A percentile compares a stretch with the other conserved stretches of the same genome.
phyloP scores from a whole-genome alignment of 768 basidiomycete genomes.

The Inosperma sp. region DNA sequence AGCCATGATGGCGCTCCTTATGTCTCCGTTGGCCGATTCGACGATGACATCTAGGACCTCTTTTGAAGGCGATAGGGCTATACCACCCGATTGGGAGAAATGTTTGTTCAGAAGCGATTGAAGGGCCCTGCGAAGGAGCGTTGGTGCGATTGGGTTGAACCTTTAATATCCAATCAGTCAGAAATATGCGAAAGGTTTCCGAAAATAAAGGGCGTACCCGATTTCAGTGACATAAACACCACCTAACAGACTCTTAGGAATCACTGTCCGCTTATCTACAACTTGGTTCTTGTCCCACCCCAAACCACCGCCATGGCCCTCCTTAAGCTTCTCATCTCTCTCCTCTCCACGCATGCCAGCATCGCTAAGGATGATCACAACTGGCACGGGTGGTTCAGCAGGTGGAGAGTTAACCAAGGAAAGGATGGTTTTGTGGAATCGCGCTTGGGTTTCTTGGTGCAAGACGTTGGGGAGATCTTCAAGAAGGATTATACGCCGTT shows the following conservation, averaged over 20 bases:
- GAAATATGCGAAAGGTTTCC: neutral
- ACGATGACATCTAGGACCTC: constrained; percentile 74
- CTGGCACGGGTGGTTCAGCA: constrained; percentile 45
- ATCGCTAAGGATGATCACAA: constrained; percentile 83
- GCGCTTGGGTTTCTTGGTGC: constrained; percentile 59
- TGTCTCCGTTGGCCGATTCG: constrained; percentile 82
- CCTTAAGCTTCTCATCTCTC: constrained; percentile 41
- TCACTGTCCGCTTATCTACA: constrained; percentile 59
- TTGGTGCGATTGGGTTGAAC: constrained; percentile 90
- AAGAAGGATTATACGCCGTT: constrained; percentile 67
- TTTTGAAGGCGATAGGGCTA: constrained; percentile 44
- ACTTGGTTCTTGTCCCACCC: constrained; percentile 43
- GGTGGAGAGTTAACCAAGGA: constrained; percentile 43
- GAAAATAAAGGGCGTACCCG: constrained; percentile 43
- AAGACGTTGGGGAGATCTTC: constrained; percentile 92
- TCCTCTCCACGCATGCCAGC: constrained; percentile 73
- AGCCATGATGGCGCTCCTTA: constrained; percentile 89
- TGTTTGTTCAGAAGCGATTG: constrained; percentile 51
- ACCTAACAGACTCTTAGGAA: constrained; percentile 64
- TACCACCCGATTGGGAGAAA: constrained; percentile 30
- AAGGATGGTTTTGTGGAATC: constrained; percentile 69
- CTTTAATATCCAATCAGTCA: constrained; percentile 36
- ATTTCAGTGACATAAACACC: constrained; percentile 79
- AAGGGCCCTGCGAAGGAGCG: constrained; percentile 77
- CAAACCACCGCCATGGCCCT: constrained; percentile 41